phyloP scores from a whole-genome alignment of 2,329 filamentous ascomycete species.

The Neofusicoccum umdonicola region DNA sequence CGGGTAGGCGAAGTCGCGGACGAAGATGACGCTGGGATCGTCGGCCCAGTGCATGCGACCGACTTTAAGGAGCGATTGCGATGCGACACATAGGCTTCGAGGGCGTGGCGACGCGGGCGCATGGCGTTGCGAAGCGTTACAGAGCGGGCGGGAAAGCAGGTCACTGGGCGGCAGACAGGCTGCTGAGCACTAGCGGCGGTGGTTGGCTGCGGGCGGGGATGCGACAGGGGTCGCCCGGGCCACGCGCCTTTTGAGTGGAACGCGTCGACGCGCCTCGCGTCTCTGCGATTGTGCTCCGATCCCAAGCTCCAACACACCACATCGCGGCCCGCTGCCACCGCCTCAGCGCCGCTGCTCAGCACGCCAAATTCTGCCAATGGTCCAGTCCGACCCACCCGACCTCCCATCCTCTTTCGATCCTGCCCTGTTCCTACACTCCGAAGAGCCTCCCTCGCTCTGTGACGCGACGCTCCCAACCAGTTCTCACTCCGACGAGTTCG shows the following conservation, averaged over 20 bases:
- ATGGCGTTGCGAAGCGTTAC: constrained; percentile 9
- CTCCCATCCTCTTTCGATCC: constrained; percentile 51
- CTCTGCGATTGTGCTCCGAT: too few relatives aligned
- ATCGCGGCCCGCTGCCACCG: constrained; percentile 33
- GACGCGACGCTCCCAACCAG: constrained; percentile 21
- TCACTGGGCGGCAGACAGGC: background rate
- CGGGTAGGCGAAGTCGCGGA: constrained; percentile 47
- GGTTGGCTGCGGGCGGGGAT: background rate
- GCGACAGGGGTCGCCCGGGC: background rate
- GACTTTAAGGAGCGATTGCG: background rate
- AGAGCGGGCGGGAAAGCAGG: background rate
- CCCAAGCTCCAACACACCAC: background rate
- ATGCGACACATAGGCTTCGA: constrained; percentile 2
- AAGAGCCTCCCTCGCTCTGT: constrained; percentile 28
- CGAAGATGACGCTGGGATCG: constrained; percentile 24
- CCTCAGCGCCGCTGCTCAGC: constrained; percentile 54
- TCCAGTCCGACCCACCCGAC: constrained; percentile 1
- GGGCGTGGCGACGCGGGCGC: background rate
- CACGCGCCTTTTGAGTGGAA: background rate
- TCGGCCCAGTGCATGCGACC: constrained; percentile 18
- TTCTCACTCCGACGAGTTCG: constrained; percentile 48
- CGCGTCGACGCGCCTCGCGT: background rate
- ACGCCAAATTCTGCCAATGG: constrained; percentile 44
- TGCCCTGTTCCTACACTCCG: constrained; percentile 49
- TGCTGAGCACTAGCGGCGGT: background rate